Percentiles rank a stretch among this genome's conserved stretches.
Conservation (phyloP, 2,329 filamentous ascomycete species). For the Penicillium hesseltinei region DNA sequence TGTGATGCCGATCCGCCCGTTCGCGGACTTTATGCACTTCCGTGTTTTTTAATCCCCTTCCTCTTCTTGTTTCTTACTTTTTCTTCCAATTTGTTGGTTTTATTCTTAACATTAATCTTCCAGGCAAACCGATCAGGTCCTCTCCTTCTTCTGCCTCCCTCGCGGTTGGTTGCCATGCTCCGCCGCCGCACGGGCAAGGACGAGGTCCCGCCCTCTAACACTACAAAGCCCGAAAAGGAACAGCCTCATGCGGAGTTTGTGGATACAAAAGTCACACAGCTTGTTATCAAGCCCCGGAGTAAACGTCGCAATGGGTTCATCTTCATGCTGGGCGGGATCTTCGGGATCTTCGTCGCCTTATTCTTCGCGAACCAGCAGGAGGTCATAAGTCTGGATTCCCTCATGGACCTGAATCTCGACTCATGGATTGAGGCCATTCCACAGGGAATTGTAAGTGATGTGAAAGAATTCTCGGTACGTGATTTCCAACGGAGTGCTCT, state of each 20-base stretch:
- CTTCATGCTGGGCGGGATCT: constrained; percentile 84
- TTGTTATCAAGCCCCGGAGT: constrained; percentile 45
- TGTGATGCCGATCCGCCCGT: constrained; percentile 26
- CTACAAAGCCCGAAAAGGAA: constrained; percentile 20
- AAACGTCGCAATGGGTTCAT: constrained; percentile 79
- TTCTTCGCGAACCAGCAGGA: constrained; percentile 90
- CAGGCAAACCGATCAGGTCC: constrained; percentile 5
- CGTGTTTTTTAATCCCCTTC: constrained; percentile 5
- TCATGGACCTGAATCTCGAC: constrained; percentile 73
- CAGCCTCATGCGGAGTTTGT: constrained; percentile 20
- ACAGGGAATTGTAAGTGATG: constrained; percentile 79
- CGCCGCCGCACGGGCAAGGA: constrained; percentile 44
- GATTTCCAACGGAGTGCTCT: not conserved
- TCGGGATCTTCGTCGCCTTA: constrained; percentile 81
- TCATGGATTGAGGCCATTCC: constrained; percentile 83
- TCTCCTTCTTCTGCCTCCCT: constrained; percentile 8
- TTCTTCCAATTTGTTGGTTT: not conserved
- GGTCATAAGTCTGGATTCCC: constrained; percentile 76
- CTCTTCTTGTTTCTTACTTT: constrained; percentile 6
- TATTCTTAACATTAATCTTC: not conserved
- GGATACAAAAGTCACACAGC: constrained; percentile 26
- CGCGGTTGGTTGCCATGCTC: constrained; percentile 32
- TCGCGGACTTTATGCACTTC: constrained; percentile 10
- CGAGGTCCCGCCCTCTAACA: constrained; percentile 24
- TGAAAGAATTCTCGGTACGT: constrained; percentile 76